A percentile compares a stretch with the other conserved stretches of the same genome.
Conservation (phyloP, 257 asterid species). For the Echium plantagineum region DNA sequence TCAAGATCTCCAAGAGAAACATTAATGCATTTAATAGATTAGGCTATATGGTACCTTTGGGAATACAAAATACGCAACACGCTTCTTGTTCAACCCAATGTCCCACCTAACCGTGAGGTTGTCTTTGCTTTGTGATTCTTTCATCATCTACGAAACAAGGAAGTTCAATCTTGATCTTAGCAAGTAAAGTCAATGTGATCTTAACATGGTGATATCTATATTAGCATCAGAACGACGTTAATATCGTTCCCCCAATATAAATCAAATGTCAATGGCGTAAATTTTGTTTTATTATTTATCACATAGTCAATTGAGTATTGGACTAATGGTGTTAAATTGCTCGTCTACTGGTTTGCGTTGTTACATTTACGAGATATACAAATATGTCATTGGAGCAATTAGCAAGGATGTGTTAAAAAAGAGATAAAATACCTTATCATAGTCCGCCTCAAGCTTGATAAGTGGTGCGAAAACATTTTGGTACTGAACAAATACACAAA, state of each 20-base stretch:
- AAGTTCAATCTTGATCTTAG: neutral
- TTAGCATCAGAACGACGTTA: neutral
- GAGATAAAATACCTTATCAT: slow-evolving; percentile 51
- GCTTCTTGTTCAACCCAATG: slow-evolving; percentile 80
- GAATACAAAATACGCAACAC: slow-evolving; percentile 71
- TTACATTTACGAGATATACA: too few relatives aligned
- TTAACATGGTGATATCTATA: neutral
- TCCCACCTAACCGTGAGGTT: slow-evolving; percentile 70
- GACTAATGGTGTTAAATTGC: too few relatives aligned
- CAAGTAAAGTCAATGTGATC: neutral
- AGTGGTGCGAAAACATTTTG: slow-evolving; percentile 88
- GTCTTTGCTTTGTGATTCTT: slow-evolving; percentile 92
- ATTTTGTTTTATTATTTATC: too few relatives aligned
- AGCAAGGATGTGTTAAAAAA: neutral
- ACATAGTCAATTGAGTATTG: too few relatives aligned
- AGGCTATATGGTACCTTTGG: slow-evolving; percentile 45
- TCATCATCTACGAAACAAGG: slow-evolving; percentile 54
- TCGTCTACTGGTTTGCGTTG: too few relatives aligned
- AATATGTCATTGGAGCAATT: too few relatives aligned
- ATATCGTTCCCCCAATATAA: neutral
- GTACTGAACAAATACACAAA: slow-evolving; percentile 36
- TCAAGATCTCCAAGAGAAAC: too few relatives aligned
- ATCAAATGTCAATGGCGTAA: too few relatives aligned
- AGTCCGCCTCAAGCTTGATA: slow-evolving; percentile 88
- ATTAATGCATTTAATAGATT: too few relatives aligned